These are phyloP conservation scores for Scutellaria barbata DNA, from an alignment of 257 asterid species.

Conservation along the genomic window DNA sequence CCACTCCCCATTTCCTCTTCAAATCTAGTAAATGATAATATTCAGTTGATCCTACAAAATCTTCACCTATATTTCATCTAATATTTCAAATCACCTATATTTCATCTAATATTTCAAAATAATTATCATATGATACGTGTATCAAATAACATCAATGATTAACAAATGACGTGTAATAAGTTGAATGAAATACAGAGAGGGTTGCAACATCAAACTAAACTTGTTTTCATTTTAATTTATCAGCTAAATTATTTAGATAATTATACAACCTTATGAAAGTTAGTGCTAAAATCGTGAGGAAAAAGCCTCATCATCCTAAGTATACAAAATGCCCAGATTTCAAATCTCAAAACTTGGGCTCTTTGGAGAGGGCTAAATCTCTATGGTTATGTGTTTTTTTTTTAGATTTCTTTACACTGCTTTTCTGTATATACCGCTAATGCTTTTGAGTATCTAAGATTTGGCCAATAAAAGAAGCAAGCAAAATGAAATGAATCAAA, in stretches of 20 bases:
- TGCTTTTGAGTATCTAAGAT: neutral
- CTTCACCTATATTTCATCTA: no score
- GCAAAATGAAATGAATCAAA: constrained; percentile 37
- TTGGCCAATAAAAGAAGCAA: no score
- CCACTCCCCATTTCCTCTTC: no score
- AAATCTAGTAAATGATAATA: no score
- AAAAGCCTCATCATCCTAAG: constrained; percentile 64
- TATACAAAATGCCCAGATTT: constrained; percentile 47
- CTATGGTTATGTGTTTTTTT: constrained; percentile 42
- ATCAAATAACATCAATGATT: no score
- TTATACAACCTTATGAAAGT: constrained; percentile 41
- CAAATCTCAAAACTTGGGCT: constrained; percentile 55
- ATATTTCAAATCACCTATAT: no score
- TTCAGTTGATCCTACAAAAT: no score
- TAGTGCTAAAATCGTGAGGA: constrained; percentile 34
- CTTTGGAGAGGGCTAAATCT: constrained; percentile 63
- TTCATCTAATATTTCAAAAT: no score
- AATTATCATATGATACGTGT: no score
- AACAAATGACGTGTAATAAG: no score
- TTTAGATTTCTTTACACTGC: neutral
- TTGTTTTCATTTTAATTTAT: constrained; percentile 31
- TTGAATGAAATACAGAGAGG: no score
- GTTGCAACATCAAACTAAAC: neutral
- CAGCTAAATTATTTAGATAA: neutral
- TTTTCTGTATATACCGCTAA: constrained; percentile 1